Base-by-base conservation (phyloP, 202 grass and related monocot genomes). In the Carex arenaria region DNA sequence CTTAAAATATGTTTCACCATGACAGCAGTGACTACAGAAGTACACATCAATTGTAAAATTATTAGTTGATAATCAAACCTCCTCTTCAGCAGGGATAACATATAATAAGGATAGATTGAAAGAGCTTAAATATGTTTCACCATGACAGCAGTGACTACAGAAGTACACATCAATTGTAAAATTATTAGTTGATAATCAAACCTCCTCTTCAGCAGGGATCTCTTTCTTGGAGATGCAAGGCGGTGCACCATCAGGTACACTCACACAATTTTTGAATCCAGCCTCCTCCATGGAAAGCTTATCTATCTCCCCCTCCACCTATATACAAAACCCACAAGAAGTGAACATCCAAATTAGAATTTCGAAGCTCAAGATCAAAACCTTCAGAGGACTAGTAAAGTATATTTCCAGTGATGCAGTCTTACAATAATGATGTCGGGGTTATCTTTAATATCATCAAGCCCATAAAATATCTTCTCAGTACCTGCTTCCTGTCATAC, bases 301-400 rank as follows among this genome's bases (percentile, higher is more conserved):
- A 91, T 99, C 91, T 65, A 99, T 96, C 91, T 99, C 96, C 80
- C 93, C 93, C 78, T 95, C 91, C 57, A 99, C 96, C 96, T 94
- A 47, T 43, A 83, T 82, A 84, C 60, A 86, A 64, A 77, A 36
- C 28, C 52, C 72, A 77, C 1, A 82, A 13, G 14, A 60, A 9
- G 32, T 83, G 22, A 83, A 17, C 80, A 85, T n/a, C 87, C 51
- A 78, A 91, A 83, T 78, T 20, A 22, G 56, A 73, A 36, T 55
- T 69, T 82, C 5, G 8, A 28, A 82, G 55, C 9, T 67, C 17
- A 32, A 32, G 13, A 17, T 56, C 7, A 54, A 31, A 53, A 80
- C n/a, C 36, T 80, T 64, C 17, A 15, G 45, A 45, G 38, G 78
- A 65, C 19, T 65, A 17, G 22, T 75, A 63, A 5, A 78, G 61